A percentile compares a stretch with the other conserved stretches of the same genome.
Conservation (phyloP, 345 rosid species). For the Camelina sativa region DNA sequence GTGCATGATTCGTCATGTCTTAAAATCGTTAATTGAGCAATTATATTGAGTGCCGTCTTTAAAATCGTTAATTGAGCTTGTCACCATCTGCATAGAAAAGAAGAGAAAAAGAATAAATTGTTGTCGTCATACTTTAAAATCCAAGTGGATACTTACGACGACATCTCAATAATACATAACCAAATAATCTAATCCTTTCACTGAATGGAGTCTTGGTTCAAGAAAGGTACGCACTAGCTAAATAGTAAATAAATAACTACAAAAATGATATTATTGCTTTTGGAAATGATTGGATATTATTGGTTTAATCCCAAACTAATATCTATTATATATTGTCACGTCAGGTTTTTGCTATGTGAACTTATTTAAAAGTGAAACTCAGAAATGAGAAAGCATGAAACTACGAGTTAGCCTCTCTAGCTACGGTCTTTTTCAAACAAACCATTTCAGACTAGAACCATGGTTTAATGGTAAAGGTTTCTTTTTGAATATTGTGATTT, state of each 20-base stretch:
- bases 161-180: constrained; percentile 25
- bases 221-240: constrained; percentile 11
- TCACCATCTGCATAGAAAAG: constrained; percentile 26
- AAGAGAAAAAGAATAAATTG: constrained; percentile 6
- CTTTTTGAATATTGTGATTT: too few species aligned
- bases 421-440: too few species aligned
- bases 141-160: constrained; percentile 33
- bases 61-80: constrained; percentile 20
- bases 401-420: too few species aligned
- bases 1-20: background rate
- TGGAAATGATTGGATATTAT: background rate
- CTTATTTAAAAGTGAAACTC: background rate
- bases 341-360: background rate
- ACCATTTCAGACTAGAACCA: too few species aligned
- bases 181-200: background rate
- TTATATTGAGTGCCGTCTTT: constrained; percentile 8
- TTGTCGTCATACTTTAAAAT: constrained; percentile 25
- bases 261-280: background rate
- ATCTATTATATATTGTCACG: constrained; percentile 2
- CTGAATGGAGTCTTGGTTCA: constrained; percentile 15
- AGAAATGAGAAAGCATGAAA: too few species aligned
- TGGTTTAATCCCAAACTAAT: background rate
- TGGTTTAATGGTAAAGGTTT: too few species aligned
- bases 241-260: background rate
- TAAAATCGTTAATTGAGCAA: constrained; percentile 7